These are phyloP conservation scores for Kitagawia praeruptora DNA, from an alignment of 129 eudicot genomes.

Conservation along the genomic window DNA sequence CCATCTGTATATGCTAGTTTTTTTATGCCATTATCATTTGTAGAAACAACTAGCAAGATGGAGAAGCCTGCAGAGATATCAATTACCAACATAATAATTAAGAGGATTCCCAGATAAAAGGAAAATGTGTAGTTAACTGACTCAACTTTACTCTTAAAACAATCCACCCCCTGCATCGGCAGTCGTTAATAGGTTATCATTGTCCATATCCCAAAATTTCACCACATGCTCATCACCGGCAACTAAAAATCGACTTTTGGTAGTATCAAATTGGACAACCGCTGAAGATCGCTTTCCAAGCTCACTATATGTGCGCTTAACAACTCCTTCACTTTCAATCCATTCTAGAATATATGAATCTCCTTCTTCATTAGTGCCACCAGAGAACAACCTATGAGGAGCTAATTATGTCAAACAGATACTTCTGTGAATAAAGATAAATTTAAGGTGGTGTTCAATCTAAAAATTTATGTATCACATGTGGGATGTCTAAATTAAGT, in stretches of 20 bases:
- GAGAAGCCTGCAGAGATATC: conserved; percentile 53
- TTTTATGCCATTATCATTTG: conserved; percentile 61
- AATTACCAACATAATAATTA: conserved; percentile 12
- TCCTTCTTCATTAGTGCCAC: conserved; percentile 74
- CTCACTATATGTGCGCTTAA: conserved; percentile 53
- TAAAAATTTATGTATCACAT: too few species aligned
- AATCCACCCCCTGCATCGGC: conserved; percentile 68
- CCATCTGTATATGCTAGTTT: conserved; percentile 65
- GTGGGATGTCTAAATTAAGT: too few species aligned
- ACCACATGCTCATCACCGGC: conserved; percentile 68
- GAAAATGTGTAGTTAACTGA: background rate
- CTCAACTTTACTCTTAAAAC: background rate
- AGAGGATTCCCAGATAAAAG: background rate
- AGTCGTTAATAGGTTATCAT: conserved; percentile 36
- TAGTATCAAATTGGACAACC: conserved; percentile 71
- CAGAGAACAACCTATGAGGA: conserved; percentile 60
- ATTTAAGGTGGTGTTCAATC: background rate
- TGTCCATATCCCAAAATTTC: conserved; percentile 84
- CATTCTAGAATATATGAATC: conserved; percentile 75
- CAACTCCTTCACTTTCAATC: conserved; percentile 83
- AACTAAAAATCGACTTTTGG: conserved; percentile 56
- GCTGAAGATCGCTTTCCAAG: conserved; percentile 64
- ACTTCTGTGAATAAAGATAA: background rate
- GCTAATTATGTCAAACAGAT: conserved; percentile 7
- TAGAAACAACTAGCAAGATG: conserved; percentile 67